Percentiles rank a stretch among this genome's conserved stretches.
phyloP scores from a whole-genome alignment of 139 green algal species.

The Chlorella sp. region DNA sequence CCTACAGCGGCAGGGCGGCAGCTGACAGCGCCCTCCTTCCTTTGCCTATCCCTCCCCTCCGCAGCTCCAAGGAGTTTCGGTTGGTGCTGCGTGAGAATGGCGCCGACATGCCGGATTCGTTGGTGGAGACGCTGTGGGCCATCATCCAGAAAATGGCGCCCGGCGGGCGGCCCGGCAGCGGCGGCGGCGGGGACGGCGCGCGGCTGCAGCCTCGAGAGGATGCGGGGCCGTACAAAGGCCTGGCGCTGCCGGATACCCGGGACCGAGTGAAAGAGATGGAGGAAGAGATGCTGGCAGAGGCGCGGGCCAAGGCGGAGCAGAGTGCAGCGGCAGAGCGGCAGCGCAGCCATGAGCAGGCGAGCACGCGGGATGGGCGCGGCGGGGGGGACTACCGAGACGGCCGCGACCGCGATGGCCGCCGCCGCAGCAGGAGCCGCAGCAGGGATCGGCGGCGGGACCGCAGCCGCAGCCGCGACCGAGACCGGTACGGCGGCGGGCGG shows the following conservation, averaged over 20 bases:
- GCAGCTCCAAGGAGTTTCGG: conserved; percentile 69
- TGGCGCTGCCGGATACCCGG: too few relatives aligned
- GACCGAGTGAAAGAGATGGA: too few relatives aligned
- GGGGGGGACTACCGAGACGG: background rate
- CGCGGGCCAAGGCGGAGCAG: conserved; percentile 7
- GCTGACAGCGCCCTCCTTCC: too few relatives aligned
- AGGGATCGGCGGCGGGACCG: conserved; percentile 36
- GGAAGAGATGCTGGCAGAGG: too few relatives aligned
- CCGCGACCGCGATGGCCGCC: conserved; percentile 1
- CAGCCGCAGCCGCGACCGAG: conserved; percentile 40
- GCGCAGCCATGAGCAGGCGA: conserved; percentile 1
- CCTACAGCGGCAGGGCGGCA: too few relatives aligned
- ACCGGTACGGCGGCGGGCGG: conserved; percentile 1
- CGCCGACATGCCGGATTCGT: conserved; percentile 80
- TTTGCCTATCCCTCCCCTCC: too few relatives aligned
- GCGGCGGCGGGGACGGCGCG: too few relatives aligned
- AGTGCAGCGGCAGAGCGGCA: conserved; percentile 14
- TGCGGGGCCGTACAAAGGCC: too few relatives aligned
- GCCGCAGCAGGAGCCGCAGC: conserved; percentile 32
- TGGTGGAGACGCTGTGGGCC: conserved; percentile 90
- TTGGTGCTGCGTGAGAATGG: conserved; percentile 70
- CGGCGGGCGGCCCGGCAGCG: conserved; percentile 2
- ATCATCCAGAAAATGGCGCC: conserved; percentile 82
- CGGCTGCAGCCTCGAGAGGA: too few relatives aligned
- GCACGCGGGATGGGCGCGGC: background rate